A percentile compares a stretch with the other conserved stretches of the same genome.
Conservation (phyloP, 1,284 basidiomycete species). For the Fomitopsis palustris region DNA sequence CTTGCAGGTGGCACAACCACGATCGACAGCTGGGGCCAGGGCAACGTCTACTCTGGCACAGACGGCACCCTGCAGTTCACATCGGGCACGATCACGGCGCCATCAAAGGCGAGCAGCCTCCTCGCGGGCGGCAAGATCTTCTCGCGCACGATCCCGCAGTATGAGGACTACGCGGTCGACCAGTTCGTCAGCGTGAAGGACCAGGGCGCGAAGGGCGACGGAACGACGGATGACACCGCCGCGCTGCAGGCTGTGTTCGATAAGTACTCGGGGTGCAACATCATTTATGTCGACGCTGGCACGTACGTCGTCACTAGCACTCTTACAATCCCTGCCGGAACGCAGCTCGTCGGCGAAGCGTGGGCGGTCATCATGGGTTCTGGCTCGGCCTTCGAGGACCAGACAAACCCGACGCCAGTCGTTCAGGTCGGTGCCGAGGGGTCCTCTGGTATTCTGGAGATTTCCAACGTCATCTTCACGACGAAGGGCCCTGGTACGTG, state of each 20-base stretch:
- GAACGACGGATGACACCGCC: slow-evolving; percentile 70
- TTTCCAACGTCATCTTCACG: slow-evolving; percentile 57
- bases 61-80: slow-evolving; percentile 39
- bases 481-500: slow-evolving; percentile 49
- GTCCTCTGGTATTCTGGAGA: slow-evolving; percentile 52
- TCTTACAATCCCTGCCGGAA: slow-evolving; percentile 66
- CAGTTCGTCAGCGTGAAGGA: slow-evolving; percentile 72
- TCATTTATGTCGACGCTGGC: slow-evolving; percentile 75
- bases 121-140: slow-evolving; percentile 63
- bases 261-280: slow-evolving; percentile 67
- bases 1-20: slow-evolving; percentile 51
- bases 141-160: slow-evolving; percentile 43
- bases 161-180: slow-evolving; percentile 51
- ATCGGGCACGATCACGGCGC: slow-evolving; percentile 44
- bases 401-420: slow-evolving; percentile 49
- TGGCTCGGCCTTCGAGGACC: slow-evolving; percentile 55
- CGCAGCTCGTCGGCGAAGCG: slow-evolving; percentile 70
- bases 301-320: slow-evolving; percentile 69
- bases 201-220: slow-evolving; percentile 72
- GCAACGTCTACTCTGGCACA: slow-evolving; percentile 59
- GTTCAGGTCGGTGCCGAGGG: slow-evolving; percentile 52
- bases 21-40: slow-evolving; percentile 69
- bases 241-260: slow-evolving; percentile 61
- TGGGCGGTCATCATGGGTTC: slow-evolving; percentile 73
- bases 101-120: slow-evolving; percentile 53